Base-by-base conservation (phyloP, 805 yeast genomes). In the Cyberlindnera petersonii region DNA sequence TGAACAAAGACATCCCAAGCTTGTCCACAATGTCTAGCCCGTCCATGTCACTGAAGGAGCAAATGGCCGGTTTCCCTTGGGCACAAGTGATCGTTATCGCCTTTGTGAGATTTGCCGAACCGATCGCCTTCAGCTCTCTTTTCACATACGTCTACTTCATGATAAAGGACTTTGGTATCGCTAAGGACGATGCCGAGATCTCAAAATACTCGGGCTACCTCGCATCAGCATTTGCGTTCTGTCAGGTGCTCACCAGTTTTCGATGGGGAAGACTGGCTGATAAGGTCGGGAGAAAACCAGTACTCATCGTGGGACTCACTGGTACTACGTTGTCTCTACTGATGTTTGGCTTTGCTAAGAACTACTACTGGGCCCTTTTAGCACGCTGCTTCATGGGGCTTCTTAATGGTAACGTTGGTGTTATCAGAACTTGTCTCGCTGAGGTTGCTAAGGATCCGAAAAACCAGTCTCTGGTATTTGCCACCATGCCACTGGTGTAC, bases 71-170 rank as follows among this genome's bases (percentile, higher is more conserved):
- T 11, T 47, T 47, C 33, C 48, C 50, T 16, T 47, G 46, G 48
- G 26, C 46, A 4, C 50, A 43, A 24, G 46, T 47, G 26, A 29
- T 34, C 20, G 42, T 47, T 20, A 39, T 47, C 9, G 50, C 46
- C 9, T 32, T 40, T n/a, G 49, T 48, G 11, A 32, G 52, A 14
- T 42, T 48, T 26, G 52, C 52, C 3, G 52, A 48, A 24, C 52
- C 52, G 6, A 43, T 48, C 11, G 49, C 52, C 9, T 48, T 48
- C 44, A 42, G 46, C 13, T 42, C 49, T 2, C 31, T 48, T 20
- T 46, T 48, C 40, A 46, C 52, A 13, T 48, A 48, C 26, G 52
- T 48, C 26, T 48, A 37, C 37, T 45, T 41, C 43, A 48, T 48
- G 49, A 47, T 48, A 15, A 24, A 40, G 16, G 52, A 48, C 32